These are phyloP conservation scores for Neoascochyta sp. DNA, from an alignment of 2,329 filamentous ascomycete genomes.

Conservation along the genomic window DNA sequence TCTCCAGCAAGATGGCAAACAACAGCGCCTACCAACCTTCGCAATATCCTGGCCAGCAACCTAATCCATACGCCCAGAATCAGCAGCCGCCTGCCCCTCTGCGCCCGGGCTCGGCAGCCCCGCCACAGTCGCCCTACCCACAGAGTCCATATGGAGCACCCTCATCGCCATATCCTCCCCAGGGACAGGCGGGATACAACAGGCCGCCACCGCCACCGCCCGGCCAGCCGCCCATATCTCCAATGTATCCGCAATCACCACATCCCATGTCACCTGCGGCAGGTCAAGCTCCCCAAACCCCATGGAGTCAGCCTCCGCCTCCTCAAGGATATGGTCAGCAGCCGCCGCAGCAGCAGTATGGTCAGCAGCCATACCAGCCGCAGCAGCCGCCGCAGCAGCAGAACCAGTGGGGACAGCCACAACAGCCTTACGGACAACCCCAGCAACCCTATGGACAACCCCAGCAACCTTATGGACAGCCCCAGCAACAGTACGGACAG, in stretches of 20 bases:
- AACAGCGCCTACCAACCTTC: slow-evolving; percentile 31
- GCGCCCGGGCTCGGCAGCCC: slow-evolving; percentile 35
- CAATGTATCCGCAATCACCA: slow-evolving; percentile 24
- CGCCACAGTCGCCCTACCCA: slow-evolving; percentile 44
- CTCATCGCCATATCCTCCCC: slow-evolving; percentile 36
- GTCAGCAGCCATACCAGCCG: slow-evolving; percentile 22
- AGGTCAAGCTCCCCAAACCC: slow-evolving; percentile 17
- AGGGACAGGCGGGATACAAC: slow-evolving; percentile 33
- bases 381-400: slow-evolving; percentile 18
- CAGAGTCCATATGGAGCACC: slow-evolving; percentile 40
- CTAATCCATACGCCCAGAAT: slow-evolving; percentile 29
- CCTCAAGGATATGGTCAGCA: slow-evolving; percentile 35
- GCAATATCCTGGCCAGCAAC: slow-evolving; percentile 19
- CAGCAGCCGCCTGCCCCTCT: slow-evolving; percentile 29
- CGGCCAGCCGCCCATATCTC: slow-evolving; percentile 20
- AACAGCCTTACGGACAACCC: slow-evolving; percentile 17
- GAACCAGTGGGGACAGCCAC: slow-evolving; percentile 26
- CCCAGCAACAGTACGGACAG: slow-evolving; percentile 29
- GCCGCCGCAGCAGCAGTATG: slow-evolving; percentile 19
- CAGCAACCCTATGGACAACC: slow-evolving; percentile 15
- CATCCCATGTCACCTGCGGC: slow-evolving; percentile 17
- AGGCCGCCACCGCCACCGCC: slow-evolving; percentile 34
- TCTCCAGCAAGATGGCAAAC: slow-evolving; percentile 28
- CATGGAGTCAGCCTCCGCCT: slow-evolving; percentile 19
- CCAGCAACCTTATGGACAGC: no score